Base-by-base conservation (phyloP, 106 monocot species). In the Allium sativum region DNA sequence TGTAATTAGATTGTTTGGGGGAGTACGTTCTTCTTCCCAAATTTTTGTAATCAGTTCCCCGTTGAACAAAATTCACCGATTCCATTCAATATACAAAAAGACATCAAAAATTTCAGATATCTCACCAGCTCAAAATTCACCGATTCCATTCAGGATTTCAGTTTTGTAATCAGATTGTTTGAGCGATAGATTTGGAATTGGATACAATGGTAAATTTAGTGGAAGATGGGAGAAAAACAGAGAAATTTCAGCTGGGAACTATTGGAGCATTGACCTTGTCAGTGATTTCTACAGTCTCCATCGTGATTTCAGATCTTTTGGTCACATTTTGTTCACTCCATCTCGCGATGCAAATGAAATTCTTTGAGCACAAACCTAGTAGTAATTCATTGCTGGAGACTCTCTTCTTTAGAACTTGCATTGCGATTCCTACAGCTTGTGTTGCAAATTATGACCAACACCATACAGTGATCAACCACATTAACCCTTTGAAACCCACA, bases 291-390 rank as follows among this genome's bases (percentile, higher is more conserved):
- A 75, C 75, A 17, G 75, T 80, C 19, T 80, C 80, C 48, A 80
- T 80, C 58, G 80, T 80, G 67, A 80, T 80, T 50, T 75, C n/a
- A n/a, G 75, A 93, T 89, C 89, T 93, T 46, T 78, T 93, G 53
- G 93, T 93, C 56, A 93, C 92, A 12, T 92, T 92, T 56, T 92
- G 92, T 66, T 87, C 92, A 8, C 87, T 92, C 54, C 92, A 92
- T 70, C 78, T 87, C 61, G 92, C 92, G 52, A 61, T 83, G 59
- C 83, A 80, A 85, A 62, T 89, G 85, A 85, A 86, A 63, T 64
- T 93, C 16, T 93, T 93, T 65, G 93, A 93, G 48, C 85, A 89
- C 65, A 93, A 93, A 59, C 77, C 93, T 55, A n/a, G n/a, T n/a
- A n/a, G n/a, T n/a, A n/a, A n/a, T n/a, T n/a, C n/a, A n/a, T n/a